Conservation (phyloP, 305 asterid species). For the Fraxinus latifolia region DNA sequence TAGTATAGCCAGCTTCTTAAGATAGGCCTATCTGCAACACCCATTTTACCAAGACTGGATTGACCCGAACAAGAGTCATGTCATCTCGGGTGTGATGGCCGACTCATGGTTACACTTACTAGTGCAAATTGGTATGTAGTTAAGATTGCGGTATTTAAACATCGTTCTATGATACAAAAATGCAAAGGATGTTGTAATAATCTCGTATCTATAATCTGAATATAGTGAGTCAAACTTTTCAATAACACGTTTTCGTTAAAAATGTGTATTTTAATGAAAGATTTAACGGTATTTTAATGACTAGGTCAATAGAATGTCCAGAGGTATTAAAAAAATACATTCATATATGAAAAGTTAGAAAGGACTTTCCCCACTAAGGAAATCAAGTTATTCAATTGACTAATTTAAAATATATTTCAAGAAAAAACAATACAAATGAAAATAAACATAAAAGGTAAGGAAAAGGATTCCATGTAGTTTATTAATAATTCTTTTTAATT, state of each 20-base stretch:
- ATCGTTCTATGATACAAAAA: neutral
- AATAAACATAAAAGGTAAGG: too few relatives aligned
- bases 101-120: neutral
- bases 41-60: neutral
- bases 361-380: neutral
- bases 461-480: too few relatives aligned
- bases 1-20: too few relatives aligned
- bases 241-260: too few relatives aligned
- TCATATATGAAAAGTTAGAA: too few relatives aligned
- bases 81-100: neutral
- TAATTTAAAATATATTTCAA: too few relatives aligned
- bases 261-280: too few relatives aligned
- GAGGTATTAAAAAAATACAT: neutral
- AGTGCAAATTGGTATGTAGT: neutral
- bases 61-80: neutral
- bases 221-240: too few relatives aligned
- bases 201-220: too few relatives aligned
- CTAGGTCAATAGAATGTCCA: neutral
- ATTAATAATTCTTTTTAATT: too few relatives aligned
- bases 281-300: neutral
- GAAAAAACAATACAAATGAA: neutral
- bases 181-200: neutral
- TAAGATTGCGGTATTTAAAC: neutral
- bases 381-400: neutral
- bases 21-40: neutral